Base-by-base conservation (phyloP, 805 yeast species). In the Wickerhamomyces tratensis region DNA sequence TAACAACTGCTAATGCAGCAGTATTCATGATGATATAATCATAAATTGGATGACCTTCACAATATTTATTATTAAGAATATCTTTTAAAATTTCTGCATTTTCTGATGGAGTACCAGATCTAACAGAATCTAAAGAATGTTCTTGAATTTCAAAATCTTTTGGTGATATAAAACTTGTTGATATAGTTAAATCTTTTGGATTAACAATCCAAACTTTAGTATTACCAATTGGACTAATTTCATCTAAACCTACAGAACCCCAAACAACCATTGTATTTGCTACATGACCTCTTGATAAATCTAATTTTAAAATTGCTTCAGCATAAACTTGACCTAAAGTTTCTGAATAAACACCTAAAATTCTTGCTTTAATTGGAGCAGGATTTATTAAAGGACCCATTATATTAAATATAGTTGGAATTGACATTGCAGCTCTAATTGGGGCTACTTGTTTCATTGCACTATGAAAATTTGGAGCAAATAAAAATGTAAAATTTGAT, bases 301-400 rank as follows among this genome's bases (percentile, higher is more conserved):
- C 85, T 45, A 93, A 67, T 43, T 70, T 64, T 8, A 78, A 67
- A 1, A 88, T 86, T 1, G 96, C 87, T 51, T 79, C 74, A 5
- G 97, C 96, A 54, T 84, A 93, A 10, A 84, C 81, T 46, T 72
- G 77, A 5, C 98, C 99, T 48, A 93, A 63, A 7, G 65, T 65
- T 50, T 84, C 84, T 15, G 87, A 70, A 62, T 85, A 87, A 2
- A 93, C 98, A 37, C 99, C 99, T 38, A 93, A 69, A 13, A 93
- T 79, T 49, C 98, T 72, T 6, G 93, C 84, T 47, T 74, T 72
- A 25, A 77, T 65, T 2, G 88, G 88, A 8, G 86, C 86, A 4
- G 99, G 99, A 66, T 93, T 94, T 48, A 93, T 68, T 46, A 93
- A 65, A 1, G 99, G 99, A 0, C 99, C 99, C 45, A 93, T 65